Conservation (phyloP, 2,329 filamentous ascomycete species). For the Cercospora beticola region DNA sequence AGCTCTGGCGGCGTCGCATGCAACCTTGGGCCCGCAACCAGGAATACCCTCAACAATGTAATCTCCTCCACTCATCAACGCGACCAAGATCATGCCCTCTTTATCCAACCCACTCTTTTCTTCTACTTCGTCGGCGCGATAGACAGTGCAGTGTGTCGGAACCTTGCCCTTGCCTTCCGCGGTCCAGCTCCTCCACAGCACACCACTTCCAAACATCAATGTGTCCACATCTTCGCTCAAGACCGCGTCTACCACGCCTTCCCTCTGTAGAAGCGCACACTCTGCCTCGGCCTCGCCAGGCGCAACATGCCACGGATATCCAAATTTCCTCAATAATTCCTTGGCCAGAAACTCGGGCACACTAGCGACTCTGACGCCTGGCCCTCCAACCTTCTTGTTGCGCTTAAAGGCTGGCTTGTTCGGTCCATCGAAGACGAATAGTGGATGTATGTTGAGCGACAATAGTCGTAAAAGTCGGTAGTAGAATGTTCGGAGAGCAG, state of each 20-base stretch:
- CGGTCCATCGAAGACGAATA: conserved; percentile 88
- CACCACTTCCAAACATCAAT: conserved; percentile 28
- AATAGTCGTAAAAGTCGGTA: conserved; percentile 81
- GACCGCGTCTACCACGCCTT: conserved; percentile 86
- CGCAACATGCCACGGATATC: conserved; percentile 78
- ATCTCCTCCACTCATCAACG: conserved; percentile 92
- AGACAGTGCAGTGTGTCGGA: conserved; percentile 84
- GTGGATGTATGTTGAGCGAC: conserved; percentile 73
- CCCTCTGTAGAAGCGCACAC: conserved; percentile 79
- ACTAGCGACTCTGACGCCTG: conserved; percentile 62
- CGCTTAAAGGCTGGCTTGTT: conserved; percentile 85
- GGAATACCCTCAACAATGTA: conserved; percentile 87
- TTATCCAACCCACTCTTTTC: conserved; percentile 65
- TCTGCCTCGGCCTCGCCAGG: conserved; percentile 96
- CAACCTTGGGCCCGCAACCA: conserved; percentile 82
- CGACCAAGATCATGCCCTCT: conserved; percentile 90
- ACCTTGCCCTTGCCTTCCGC: conserved; percentile 65
- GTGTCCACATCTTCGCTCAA: conserved; percentile 93
- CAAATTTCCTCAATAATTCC: conserved; percentile 78
- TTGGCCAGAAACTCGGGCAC: conserved; percentile 76
- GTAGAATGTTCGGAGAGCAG: conserved; percentile 86
- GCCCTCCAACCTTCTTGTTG: conserved; percentile 66
- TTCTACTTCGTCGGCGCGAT: conserved; percentile 63
- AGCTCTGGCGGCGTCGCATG: conserved; percentile 84
- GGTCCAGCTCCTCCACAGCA: conserved; percentile 64